phyloP scores from a whole-genome alignment of 2,329 filamentous ascomycete species.

The Coniochaeta sp. region DNA sequence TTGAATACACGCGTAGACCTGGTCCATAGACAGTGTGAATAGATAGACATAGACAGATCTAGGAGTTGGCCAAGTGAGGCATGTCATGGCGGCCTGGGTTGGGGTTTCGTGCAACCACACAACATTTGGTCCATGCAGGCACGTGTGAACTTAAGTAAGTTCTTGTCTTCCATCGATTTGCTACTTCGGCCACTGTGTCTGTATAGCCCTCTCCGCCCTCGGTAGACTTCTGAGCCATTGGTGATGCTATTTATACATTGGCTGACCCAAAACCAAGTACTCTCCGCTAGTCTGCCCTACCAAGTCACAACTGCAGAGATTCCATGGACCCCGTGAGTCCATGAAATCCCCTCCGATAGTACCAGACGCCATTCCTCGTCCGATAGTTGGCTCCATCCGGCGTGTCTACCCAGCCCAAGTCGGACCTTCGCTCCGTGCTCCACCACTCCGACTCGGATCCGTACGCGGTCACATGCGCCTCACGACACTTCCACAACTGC shows the following conservation, averaged over 20 bases:
- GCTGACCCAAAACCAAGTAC: no score
- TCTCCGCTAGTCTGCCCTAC: not conserved
- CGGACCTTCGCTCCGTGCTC: not conserved
- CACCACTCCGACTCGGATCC: not conserved
- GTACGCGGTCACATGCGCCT: not conserved
- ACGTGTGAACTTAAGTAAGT: not conserved
- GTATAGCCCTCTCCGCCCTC: not conserved
- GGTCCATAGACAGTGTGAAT: not conserved
- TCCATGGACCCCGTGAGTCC: not conserved
- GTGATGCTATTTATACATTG: no score
- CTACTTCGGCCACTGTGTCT: not conserved
- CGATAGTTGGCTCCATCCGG: not conserved
- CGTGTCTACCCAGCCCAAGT: not conserved
- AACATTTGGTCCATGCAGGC: not conserved
- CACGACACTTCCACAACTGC: not conserved
- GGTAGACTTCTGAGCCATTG: not conserved
- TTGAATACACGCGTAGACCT: not conserved
- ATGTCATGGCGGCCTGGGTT: not conserved
- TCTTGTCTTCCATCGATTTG: not conserved
- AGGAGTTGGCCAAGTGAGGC: not conserved
- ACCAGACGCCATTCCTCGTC: not conserved
- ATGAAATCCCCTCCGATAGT: not conserved
- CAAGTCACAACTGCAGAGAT: not conserved
- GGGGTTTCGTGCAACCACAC: not conserved
- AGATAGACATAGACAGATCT: not conserved